A percentile compares a stretch with the other conserved stretches of the same genome.
phyloP scores from a whole-genome alignment of 768 basidiomycete genomes.

The Candolleomyces aberdarensis region DNA sequence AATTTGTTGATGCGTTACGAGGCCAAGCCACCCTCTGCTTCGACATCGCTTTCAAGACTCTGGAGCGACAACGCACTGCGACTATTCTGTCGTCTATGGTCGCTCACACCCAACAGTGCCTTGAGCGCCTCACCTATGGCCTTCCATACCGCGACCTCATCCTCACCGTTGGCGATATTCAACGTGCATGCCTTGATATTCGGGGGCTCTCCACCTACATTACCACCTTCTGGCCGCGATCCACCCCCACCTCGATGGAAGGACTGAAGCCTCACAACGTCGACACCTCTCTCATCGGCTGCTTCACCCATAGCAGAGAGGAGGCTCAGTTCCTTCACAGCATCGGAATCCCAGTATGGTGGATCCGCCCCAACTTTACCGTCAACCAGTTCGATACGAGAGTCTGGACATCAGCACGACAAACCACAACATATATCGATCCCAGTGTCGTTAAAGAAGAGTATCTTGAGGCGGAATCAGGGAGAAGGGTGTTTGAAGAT shows the following conservation, averaged over 20 bases:
- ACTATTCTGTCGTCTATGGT: too few relatives aligned
- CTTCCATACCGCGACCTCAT: too few relatives aligned
- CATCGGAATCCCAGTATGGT: constrained; percentile 1
- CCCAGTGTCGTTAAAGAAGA: background rate
- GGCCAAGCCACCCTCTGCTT: background rate
- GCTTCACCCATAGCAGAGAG: background rate
- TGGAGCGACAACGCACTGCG: too few relatives aligned
- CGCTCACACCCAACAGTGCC: too few relatives aligned
- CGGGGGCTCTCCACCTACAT: too few relatives aligned
- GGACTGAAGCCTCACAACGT: background rate
- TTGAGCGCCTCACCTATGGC: too few relatives aligned
- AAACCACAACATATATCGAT: too few relatives aligned
- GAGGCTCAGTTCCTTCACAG: background rate
- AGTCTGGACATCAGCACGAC: background rate
- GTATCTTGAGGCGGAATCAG: background rate
- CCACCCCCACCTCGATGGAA: background rate
- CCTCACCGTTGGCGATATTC: too few relatives aligned
- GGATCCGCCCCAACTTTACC: background rate
- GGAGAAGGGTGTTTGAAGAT: too few relatives aligned
- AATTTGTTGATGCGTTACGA: background rate
- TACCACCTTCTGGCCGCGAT: too few relatives aligned
- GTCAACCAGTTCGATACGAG: background rate
- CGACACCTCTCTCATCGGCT: background rate
- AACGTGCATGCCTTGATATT: too few relatives aligned
- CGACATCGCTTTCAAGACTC: too few relatives aligned